Base-by-base conservation (phyloP, 2,329 filamentous ascomycete genomes). In the Diaporthe eres region DNA sequence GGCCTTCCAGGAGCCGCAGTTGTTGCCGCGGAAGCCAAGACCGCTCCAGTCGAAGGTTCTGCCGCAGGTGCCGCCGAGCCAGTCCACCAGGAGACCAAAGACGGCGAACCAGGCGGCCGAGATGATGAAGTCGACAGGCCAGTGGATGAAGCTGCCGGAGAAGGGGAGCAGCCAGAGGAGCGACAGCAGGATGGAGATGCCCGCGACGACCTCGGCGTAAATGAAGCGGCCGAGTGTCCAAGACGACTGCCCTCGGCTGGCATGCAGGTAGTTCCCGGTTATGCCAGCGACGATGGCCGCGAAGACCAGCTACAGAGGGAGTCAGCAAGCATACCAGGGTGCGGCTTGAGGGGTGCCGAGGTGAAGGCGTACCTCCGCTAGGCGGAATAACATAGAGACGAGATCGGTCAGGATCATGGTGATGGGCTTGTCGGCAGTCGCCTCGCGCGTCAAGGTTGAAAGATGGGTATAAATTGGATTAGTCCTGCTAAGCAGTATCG, bases 121-220 rank as follows among this genome's bases (percentile, higher is more conserved):
- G 78, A 95, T 86, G 80, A 95, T 78, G 37, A 95, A 80, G 81
- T 96, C 94, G 79, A 92, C 86, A 0, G 92, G 92, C 89, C 92
- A 96, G 83, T 93, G 89, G 77, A 92, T 88, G 83, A 95, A 94
- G 63, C 87, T 89, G 70, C 86, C 86, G 2, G 90, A 89, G 81
- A 94, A 94, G 2, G 94, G 94, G 55, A 96, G 87, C 39, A 95
- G 87, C 90, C 93, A 94, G 77, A 96, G 82, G 37, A 96, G 84
- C 7, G 90, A 87, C n/a, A 94, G 86, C 55, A 96, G 82, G 73
- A 95, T 91, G 17, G 92, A 91, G 25, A 96, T 81, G 28, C 88
- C 92, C 3, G 94, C 92, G 53, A 95, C 88, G 25, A 94, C 90
- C 81, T 94, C 90, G 61, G 93, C 90, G 86, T 95, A 96, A 84